phyloP scores from a whole-genome alignment of 306 rosid genomes.

The Prunus padus region DNA sequence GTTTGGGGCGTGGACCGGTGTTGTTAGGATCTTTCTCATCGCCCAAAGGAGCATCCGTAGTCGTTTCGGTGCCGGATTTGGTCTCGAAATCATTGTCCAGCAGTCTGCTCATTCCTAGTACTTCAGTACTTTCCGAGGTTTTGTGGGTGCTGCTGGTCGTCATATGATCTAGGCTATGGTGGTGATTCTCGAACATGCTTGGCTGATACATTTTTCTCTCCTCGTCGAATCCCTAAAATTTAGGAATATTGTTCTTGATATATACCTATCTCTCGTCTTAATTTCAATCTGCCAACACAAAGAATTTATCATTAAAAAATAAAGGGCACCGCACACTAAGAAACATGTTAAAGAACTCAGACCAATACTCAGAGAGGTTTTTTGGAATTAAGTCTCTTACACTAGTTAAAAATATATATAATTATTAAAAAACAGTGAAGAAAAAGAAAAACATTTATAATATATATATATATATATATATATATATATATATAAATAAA shows the following conservation, averaged over 20 bases:
- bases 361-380: background rate
- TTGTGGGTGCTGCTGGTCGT: slow-evolving; percentile 25
- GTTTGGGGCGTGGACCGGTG: slow-evolving; percentile 27
- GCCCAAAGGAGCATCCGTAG: slow-evolving; percentile 45
- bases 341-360: slow-evolving; percentile 12
- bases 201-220: slow-evolving; percentile 42
- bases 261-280: background rate
- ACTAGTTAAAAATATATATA: background rate
- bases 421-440: background rate
- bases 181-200: slow-evolving; percentile 37
- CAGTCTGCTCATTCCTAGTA: slow-evolving; percentile 23
- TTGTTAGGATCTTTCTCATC: slow-evolving; percentile 46
- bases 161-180: slow-evolving; percentile 36
- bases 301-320: background rate
- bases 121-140: slow-evolving; percentile 35
- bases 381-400: background rate
- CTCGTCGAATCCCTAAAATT: slow-evolving; percentile 13
- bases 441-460: background rate
- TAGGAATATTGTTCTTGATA: background rate
- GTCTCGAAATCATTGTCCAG: slow-evolving; percentile 52
- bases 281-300: slow-evolving; percentile 15
- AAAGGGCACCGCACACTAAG: background rate
- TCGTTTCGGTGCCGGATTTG: slow-evolving; percentile 60
- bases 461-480: no score
- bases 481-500: no score